These are phyloP conservation scores for Nothopassalora personata DNA, from an alignment of 2,329 filamentous ascomycete genomes.

Conservation along the genomic window DNA sequence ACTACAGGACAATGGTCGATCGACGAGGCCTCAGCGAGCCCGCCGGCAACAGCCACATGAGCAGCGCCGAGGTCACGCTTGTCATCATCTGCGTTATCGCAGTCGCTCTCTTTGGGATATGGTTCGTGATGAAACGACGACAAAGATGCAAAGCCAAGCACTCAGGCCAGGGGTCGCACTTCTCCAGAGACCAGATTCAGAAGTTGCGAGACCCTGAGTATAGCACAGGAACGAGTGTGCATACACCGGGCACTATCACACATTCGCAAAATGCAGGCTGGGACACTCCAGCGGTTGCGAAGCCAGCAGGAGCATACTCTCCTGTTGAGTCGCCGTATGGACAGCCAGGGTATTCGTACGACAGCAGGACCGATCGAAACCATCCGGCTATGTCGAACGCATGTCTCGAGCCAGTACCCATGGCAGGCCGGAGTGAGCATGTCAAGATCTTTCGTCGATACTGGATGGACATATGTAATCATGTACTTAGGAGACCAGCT, in stretches of 20 bases:
- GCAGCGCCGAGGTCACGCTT: neutral
- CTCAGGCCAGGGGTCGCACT: neutral
- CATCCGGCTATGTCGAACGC: neutral
- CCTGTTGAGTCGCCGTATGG: neutral
- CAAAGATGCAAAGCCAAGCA: neutral
- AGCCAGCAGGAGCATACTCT: neutral
- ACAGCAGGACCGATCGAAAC: neutral
- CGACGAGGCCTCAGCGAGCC: constrained; percentile 5
- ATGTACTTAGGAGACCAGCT: neutral
- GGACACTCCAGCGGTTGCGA: neutral
- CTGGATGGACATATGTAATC: neutral
- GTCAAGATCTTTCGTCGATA: too few relatives aligned
- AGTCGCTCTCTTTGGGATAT: neutral
- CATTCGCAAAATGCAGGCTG: neutral
- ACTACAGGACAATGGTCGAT: constrained; percentile 8
- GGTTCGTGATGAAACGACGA: neutral
- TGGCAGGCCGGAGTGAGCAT: neutral
- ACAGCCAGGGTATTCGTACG: neutral
- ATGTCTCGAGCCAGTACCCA: neutral
- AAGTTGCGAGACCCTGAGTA: neutral
- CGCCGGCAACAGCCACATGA: neutral
- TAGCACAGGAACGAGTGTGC: neutral
- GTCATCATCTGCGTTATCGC: neutral
- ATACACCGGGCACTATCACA: neutral
- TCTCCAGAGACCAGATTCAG: neutral